These are phyloP conservation scores for Euphorbia corollata DNA, from an alignment of 441 rosid genomes.

Conservation along the genomic window DNA sequence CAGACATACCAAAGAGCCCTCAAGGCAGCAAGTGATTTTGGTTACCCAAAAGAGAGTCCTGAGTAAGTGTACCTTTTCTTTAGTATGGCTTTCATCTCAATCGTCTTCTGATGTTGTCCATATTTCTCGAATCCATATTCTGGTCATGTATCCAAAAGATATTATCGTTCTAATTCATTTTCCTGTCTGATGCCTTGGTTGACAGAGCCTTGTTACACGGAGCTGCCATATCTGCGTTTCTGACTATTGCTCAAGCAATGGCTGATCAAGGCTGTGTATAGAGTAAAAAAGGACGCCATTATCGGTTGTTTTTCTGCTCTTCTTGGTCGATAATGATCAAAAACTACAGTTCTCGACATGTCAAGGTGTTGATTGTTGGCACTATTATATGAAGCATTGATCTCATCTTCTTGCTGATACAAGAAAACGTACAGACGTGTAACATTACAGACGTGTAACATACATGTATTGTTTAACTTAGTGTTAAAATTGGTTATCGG, in stretches of 20 bases:
- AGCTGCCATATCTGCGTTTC: conserved; percentile 82
- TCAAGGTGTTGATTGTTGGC: background rate
- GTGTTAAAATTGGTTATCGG: conserved; percentile 16
- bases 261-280: conserved; percentile 95
- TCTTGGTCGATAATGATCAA: background rate
- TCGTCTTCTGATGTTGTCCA: too few species aligned
- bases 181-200: conserved; percentile 7
- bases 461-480: conserved; percentile 32
- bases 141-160: background rate
- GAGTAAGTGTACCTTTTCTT: conserved; percentile 58
- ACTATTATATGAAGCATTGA: background rate
- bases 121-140: background rate
- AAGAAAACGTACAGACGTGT: conserved; percentile 13
- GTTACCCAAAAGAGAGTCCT: conserved; percentile 86
- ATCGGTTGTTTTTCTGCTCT: background rate
- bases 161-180: conserved; percentile 7
- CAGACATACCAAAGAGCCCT: conserved; percentile 84
- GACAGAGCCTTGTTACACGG: conserved; percentile 83
- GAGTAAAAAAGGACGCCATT: conserved; percentile 4
- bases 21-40: conserved; percentile 88
- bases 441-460: conserved; percentile 5
- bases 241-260: conserved; percentile 95
- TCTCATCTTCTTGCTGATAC: conserved; percentile 8
- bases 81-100: background rate
- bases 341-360: background rate